phyloP scores from a whole-genome alignment of 306 rosid genomes.

The Cicer pinnatifidum region DNA sequence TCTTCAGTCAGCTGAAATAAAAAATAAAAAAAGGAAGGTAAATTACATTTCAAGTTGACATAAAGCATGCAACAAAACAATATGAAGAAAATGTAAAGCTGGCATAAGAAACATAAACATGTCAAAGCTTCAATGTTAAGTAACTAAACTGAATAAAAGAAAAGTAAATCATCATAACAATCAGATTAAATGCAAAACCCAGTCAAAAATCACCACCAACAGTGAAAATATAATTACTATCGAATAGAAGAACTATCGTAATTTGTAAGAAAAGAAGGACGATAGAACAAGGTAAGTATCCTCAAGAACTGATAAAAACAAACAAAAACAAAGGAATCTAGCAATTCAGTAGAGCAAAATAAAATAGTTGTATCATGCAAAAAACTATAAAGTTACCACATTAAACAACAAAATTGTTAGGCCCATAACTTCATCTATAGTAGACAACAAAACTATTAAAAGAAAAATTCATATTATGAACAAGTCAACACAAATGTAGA shows the following conservation, averaged over 20 bases:
- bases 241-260: not conserved
- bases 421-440: slow-evolving; percentile 15
- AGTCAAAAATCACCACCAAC: slow-evolving; percentile 12
- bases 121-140: slow-evolving; percentile 24
- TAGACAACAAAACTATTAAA: slow-evolving; percentile 23
- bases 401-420: slow-evolving; percentile 23
- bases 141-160: not conserved
- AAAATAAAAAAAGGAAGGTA: slow-evolving; percentile 26
- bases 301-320: slow-evolving; percentile 14
- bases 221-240: slow-evolving; percentile 30
- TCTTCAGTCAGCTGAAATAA: slow-evolving; percentile 80
- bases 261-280: slow-evolving; percentile 13
- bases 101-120: slow-evolving; percentile 26
- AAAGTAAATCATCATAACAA: not conserved
- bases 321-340: slow-evolving; percentile 1
- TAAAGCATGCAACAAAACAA: slow-evolving; percentile 24
- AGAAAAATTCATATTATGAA: slow-evolving; percentile 33
- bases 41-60: slow-evolving; percentile 42
- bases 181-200: slow-evolving; percentile 29
- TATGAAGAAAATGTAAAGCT: slow-evolving; percentile 15
- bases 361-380: not conserved
- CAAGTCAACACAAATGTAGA: slow-evolving; percentile 12
- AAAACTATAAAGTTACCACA: not conserved
- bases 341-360: not conserved
- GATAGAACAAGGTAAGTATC: not conserved